phyloP scores from a whole-genome alignment of 108 stramenopile species.

The Asterionellopsis glacialis region DNA sequence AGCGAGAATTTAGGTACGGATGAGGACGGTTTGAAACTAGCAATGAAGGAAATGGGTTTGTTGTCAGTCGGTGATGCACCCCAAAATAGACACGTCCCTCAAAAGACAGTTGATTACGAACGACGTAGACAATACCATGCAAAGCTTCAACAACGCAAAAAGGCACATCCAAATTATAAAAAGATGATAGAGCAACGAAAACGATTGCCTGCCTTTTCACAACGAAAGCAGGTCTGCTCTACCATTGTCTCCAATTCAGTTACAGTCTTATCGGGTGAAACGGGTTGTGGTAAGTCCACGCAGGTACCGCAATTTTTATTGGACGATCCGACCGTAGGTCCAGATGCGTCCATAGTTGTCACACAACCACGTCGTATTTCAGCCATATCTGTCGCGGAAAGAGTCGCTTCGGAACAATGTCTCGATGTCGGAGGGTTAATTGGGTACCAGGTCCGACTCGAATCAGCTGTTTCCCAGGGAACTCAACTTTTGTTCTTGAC shows the following conservation, averaged over 20 bases:
- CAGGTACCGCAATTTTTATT: slow-evolving; percentile 86
- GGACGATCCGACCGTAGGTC: slow-evolving; percentile 40
- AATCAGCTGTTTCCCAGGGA: slow-evolving; percentile 42
- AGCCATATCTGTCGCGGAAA: slow-evolving; percentile 77
- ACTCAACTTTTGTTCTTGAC: slow-evolving; percentile 87
- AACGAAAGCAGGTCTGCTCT: slow-evolving; percentile 44
- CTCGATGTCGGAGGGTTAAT: slow-evolving; percentile 43
- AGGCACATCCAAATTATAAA: slow-evolving; percentile 24
- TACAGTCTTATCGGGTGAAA: slow-evolving; percentile 53
- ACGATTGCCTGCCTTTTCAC: slow-evolving; percentile 48
- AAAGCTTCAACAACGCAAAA: slow-evolving; percentile 15
- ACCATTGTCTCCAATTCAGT: slow-evolving; percentile 42
- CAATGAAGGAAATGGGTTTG: slow-evolving; percentile 17
- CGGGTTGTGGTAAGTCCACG: slow-evolving; percentile 72
- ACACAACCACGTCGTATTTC: slow-evolving; percentile 86
- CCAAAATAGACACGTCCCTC: background rate
- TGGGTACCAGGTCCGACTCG: slow-evolving; percentile 84
- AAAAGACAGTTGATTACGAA: slow-evolving; percentile 15
- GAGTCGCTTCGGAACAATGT: slow-evolving; percentile 74
- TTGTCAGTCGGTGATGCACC: background rate
- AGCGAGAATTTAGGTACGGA: slow-evolving; percentile 2
- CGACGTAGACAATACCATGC: slow-evolving; percentile 10
- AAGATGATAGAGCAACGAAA: slow-evolving; percentile 33
- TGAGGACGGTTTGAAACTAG: slow-evolving; percentile 11
- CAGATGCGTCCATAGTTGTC: slow-evolving; percentile 63